These are phyloP conservation scores for Penicillium psychrofluorescens DNA, from an alignment of 495 filamentous ascomycete genomes.

Conservation along the genomic window DNA sequence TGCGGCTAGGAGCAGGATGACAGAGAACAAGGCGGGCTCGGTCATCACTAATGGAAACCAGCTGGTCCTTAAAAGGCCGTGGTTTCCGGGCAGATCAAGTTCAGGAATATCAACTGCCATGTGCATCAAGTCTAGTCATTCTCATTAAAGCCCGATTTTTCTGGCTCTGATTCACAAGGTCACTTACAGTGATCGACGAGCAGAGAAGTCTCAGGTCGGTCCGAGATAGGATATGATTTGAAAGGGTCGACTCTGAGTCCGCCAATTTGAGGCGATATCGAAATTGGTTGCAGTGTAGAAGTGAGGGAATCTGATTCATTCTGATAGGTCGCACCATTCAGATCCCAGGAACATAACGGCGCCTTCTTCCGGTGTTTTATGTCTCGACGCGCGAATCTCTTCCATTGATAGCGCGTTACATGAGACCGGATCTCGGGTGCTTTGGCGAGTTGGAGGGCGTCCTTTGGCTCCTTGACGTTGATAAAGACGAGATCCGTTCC, in stretches of 20 bases:
- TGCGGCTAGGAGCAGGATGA: slow-evolving; percentile 35
- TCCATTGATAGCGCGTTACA: slow-evolving; percentile 24
- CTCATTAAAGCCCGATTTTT: too few species aligned
- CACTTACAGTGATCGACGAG: slow-evolving; percentile 35
- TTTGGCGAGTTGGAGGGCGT: slow-evolving; percentile 21
- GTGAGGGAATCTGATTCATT: too few species aligned
- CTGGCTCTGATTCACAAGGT: too few species aligned
- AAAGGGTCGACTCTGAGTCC: slow-evolving; percentile 34
- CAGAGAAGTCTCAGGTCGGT: slow-evolving; percentile 17
- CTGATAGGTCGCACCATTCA: too few species aligned
- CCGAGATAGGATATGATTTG: slow-evolving; percentile 24
- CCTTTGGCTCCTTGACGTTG: slow-evolving; percentile 20
- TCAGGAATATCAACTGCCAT: slow-evolving; percentile 42
- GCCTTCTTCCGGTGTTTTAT: too few species aligned
- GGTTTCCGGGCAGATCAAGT: slow-evolving; percentile 27
- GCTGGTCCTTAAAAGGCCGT: slow-evolving; percentile 29
- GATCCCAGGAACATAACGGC: too few species aligned
- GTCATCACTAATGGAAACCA: slow-evolving; percentile 41
- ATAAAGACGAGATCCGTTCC: slow-evolving; percentile 21
- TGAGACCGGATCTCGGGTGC: slow-evolving; percentile 21
- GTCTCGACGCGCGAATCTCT: neutral
- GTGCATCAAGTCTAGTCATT: slow-evolving; percentile 26
- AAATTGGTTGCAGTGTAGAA: neutral
- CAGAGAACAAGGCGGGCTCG: slow-evolving; percentile 33
- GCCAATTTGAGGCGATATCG: slow-evolving; percentile 15